Conservation (phyloP, 768 basidiomycete species). For the Tubosaeta sp. region DNA sequence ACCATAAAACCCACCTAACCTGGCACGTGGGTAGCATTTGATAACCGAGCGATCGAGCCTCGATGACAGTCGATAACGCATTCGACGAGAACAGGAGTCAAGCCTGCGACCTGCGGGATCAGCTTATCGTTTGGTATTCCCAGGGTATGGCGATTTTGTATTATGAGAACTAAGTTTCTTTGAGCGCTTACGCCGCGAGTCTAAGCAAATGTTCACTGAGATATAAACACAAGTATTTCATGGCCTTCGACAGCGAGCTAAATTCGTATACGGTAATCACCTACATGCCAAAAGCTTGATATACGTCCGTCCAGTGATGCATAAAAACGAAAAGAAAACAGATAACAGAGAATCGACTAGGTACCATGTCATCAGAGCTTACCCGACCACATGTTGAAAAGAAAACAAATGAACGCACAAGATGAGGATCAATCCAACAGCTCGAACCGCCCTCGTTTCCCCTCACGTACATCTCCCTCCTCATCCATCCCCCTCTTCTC, state of each 20-base stretch:
- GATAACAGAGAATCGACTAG: background rate
- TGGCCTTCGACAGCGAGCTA: background rate
- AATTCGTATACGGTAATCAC: constrained; percentile 22
- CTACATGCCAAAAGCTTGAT: background rate
- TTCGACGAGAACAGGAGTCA: too few species aligned
- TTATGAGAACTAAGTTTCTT: too few species aligned
- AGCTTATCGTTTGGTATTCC: too few species aligned
- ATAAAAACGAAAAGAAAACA: background rate
- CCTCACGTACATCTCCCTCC: constrained; percentile 30
- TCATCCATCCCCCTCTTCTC: constrained; percentile 5
- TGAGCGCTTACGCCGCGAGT: too few species aligned
- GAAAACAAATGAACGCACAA: background rate
- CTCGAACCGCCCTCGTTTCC: constrained; percentile 60
- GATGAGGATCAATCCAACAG: constrained; percentile 44
- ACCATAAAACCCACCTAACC: too few species aligned
- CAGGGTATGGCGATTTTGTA: too few species aligned
- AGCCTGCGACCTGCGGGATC: too few species aligned
- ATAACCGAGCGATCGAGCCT: too few species aligned
- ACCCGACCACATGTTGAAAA: background rate
- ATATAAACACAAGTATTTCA: background rate
- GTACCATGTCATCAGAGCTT: background rate
- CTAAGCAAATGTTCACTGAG: too few species aligned
- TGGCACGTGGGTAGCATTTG: too few species aligned
- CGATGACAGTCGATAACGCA: too few species aligned
- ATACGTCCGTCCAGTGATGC: constrained; percentile 7